phyloP scores from a whole-genome alignment of 1,284 basidiomycete species.

The Pyrrhoderma lamaoense region DNA sequence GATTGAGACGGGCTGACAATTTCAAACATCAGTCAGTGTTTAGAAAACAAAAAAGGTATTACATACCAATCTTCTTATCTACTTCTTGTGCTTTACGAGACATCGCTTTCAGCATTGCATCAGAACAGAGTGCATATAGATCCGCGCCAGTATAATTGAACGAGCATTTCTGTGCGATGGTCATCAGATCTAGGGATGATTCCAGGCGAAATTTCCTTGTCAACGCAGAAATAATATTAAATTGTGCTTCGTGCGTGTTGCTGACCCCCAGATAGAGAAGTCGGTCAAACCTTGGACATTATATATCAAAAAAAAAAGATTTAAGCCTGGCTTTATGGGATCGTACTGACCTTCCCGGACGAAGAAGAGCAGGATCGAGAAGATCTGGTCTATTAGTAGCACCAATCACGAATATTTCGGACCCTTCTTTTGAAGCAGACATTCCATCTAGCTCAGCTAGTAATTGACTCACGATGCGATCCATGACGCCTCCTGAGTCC shows the following conservation, averaged over 20 bases:
- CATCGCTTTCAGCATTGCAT: conserved; percentile 95
- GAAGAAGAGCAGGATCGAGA: conserved; percentile 85
- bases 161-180: conserved; percentile 72
- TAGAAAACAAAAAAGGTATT: background rate
- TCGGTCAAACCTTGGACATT: conserved; percentile 76
- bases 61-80: conserved; percentile 62
- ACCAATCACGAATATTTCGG: conserved; percentile 91
- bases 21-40: conserved; percentile 28
- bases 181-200: conserved; percentile 55
- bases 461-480: conserved; percentile 93
- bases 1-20: conserved; percentile 35
- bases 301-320: background rate
- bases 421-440: conserved; percentile 48
- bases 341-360: conserved; percentile 72
- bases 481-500: conserved; percentile 96
- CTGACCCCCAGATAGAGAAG: conserved; percentile 96
- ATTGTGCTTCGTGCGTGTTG: conserved; percentile 80
- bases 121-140: conserved; percentile 95
- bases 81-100: conserved; percentile 78
- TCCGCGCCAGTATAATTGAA: conserved; percentile 97
- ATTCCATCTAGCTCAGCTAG: conserved; percentile 96
- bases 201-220: conserved; percentile 90
- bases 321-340: background rate
- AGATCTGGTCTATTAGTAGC: conserved; percentile 97
- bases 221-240: conserved; percentile 83